phyloP scores from a whole-genome alignment of 768 basidiomycete species.

The Trametes sanguinea region DNA sequence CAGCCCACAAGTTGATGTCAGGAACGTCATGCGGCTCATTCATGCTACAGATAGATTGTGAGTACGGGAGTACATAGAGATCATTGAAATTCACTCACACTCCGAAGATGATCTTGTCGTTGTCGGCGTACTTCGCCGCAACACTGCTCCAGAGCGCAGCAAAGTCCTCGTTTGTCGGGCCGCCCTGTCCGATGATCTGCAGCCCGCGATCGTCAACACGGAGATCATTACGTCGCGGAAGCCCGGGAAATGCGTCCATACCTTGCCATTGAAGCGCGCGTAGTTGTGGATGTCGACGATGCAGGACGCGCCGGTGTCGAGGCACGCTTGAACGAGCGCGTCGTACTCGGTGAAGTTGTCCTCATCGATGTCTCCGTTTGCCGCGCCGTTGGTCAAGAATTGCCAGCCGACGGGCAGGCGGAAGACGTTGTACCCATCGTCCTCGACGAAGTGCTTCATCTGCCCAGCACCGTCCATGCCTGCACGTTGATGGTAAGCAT shows the following conservation, averaged over 20 bases:
- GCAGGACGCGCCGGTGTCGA: constrained; percentile 41
- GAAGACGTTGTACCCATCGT: constrained; percentile 21
- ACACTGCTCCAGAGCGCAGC: constrained; percentile 44
- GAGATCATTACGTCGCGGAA: background rate
- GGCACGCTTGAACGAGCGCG: constrained; percentile 47
- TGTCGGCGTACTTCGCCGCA: constrained; percentile 40
- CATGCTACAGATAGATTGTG: constrained; percentile 33
- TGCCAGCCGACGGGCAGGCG: constrained; percentile 22
- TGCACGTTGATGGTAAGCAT: background rate
- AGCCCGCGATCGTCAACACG: background rate
- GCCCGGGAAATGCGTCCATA: background rate
- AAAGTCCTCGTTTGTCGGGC: constrained; percentile 43
- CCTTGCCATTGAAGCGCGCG: constrained; percentile 52
- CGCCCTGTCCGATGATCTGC: constrained; percentile 41
- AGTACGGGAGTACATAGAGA: background rate
- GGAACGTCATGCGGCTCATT: constrained; percentile 51
- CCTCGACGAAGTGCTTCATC: constrained; percentile 35
- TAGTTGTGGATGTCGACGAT: constrained; percentile 63
- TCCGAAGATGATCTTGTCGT: constrained; percentile 39
- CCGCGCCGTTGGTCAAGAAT: constrained; percentile 40
- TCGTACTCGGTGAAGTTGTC: constrained; percentile 46
- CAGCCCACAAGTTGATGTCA: constrained; percentile 38
- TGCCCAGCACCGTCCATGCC: constrained; percentile 22
- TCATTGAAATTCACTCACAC: constrained; percentile 9
- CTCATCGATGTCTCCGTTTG: constrained; percentile 47